phyloP scores from a whole-genome alignment of 345 rosid species.

The Melaleuca alternifolia region DNA sequence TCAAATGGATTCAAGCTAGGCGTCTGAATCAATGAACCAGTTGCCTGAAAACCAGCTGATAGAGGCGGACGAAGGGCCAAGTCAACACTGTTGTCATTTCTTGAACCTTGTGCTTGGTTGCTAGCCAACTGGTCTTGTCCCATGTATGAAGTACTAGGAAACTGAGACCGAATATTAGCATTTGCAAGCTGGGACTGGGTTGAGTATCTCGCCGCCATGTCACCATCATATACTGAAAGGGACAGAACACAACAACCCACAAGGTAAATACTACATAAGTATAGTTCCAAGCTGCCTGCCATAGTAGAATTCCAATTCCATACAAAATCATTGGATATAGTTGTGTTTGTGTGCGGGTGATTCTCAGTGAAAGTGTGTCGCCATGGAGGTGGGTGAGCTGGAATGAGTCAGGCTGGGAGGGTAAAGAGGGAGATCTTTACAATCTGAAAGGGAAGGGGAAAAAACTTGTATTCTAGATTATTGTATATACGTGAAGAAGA shows the following conservation, averaged over 20 bases:
- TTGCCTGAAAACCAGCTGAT: conserved; percentile 38
- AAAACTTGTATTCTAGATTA: background rate
- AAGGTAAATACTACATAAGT: background rate
- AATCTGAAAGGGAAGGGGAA: background rate
- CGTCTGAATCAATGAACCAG: conserved; percentile 30
- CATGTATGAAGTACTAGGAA: conserved; percentile 25
- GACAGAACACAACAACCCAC: background rate
- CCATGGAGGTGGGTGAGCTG: background rate
- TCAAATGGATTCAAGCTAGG: conserved; percentile 57
- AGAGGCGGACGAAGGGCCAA: conserved; percentile 76
- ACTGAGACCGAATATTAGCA: conserved; percentile 41
- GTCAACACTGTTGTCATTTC: conserved; percentile 38
- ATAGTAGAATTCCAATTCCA: background rate
- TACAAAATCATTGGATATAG: background rate
- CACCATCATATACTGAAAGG: conserved; percentile 46
- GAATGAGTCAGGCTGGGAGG: background rate
- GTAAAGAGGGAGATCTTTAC: background rate
- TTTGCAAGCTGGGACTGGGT: conserved; percentile 40
- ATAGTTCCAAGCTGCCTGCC: background rate
- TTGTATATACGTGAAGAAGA: background rate
- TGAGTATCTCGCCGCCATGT: conserved; percentile 34
- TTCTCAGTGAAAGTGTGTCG: background rate
- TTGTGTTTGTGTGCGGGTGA: background rate
- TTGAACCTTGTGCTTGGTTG: conserved; percentile 33
- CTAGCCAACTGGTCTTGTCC: conserved; percentile 36